Conservation (phyloP, 2,329 filamentous ascomycete genomes). For the Didymella pinodella region DNA sequence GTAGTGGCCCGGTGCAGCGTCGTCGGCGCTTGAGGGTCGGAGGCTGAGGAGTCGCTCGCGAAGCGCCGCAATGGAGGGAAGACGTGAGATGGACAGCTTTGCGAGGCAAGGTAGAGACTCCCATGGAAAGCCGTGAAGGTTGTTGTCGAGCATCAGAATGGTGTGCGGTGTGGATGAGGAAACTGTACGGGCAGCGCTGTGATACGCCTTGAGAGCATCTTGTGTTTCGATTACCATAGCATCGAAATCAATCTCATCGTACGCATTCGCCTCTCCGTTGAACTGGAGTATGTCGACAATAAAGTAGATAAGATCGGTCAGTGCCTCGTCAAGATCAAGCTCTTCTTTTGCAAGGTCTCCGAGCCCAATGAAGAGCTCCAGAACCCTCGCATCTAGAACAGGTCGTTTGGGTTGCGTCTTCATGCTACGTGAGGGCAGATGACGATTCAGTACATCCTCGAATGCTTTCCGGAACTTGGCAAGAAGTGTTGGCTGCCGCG, state of each 20-base stretch:
- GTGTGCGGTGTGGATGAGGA: slow-evolving; percentile 68
- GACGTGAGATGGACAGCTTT: slow-evolving; percentile 79
- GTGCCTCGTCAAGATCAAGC: slow-evolving; percentile 80
- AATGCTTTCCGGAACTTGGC: slow-evolving; percentile 80
- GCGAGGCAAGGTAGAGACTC: slow-evolving; percentile 90
- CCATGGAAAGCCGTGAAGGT: slow-evolving; percentile 92
- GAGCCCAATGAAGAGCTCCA: slow-evolving; percentile 89
- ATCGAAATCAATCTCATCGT: slow-evolving; percentile 97
- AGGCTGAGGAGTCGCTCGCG: slow-evolving; percentile 74
- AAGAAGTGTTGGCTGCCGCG: slow-evolving; percentile 69
- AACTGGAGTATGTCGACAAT: slow-evolving; percentile 97
- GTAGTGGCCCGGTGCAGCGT: slow-evolving; percentile 50
- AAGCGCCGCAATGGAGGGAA: slow-evolving; percentile 85
- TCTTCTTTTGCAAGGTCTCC: slow-evolving; percentile 74
- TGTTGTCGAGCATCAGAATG: slow-evolving; percentile 89
- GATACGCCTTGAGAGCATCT: slow-evolving; percentile 83
- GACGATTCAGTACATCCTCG: slow-evolving; percentile 78
- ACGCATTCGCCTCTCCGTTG: slow-evolving; percentile 93
- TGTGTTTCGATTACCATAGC: slow-evolving; percentile 85
- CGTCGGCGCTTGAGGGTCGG: slow-evolving; percentile 34
- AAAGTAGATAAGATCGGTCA: slow-evolving; percentile 95
- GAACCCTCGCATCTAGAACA: slow-evolving; percentile 69
- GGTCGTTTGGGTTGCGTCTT: slow-evolving; percentile 60
- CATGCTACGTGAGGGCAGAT: slow-evolving; percentile 82
- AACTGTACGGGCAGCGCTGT: slow-evolving; percentile 58